These are phyloP conservation scores for Colletotrichum sp. DNA, from an alignment of 2,329 filamentous ascomycete species.

Conservation along the genomic window DNA sequence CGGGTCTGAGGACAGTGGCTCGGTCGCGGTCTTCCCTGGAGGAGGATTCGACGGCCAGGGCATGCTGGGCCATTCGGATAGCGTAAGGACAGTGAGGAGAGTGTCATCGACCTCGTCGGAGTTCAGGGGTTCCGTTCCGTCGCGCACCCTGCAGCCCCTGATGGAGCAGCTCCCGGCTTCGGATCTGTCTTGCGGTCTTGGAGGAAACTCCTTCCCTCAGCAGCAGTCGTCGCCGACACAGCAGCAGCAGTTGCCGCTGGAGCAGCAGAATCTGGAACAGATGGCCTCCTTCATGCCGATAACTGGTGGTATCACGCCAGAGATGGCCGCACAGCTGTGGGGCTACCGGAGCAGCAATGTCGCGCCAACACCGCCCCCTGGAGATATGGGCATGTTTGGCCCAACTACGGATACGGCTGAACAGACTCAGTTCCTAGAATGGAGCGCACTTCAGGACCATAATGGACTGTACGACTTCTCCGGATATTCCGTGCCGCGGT, in stretches of 20 bases:
- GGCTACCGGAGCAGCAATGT: not conserved
- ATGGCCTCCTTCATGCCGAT: not conserved
- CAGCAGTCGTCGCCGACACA: not conserved
- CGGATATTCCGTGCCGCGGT: constrained; percentile 7
- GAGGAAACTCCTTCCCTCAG: not conserved
- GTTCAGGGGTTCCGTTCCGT: not conserved
- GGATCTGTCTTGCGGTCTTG: not conserved
- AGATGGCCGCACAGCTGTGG: constrained; percentile 14
- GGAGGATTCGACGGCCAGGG: not conserved
- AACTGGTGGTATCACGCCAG: not conserved
- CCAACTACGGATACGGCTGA: not conserved
- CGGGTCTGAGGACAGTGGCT: constrained; percentile 35
- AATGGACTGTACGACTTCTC: constrained; percentile 11
- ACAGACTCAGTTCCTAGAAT: not conserved
- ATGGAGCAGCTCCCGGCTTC: constrained; percentile 11
- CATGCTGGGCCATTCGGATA: constrained; percentile 31
- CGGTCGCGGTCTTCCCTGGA: constrained; percentile 4
- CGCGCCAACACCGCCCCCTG: not conserved
- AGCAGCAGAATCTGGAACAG: not conserved
- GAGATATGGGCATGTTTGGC: not conserved
- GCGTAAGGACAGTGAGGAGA: constrained; percentile 31
- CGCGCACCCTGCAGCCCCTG: constrained; percentile 14
- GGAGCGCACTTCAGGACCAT: constrained; percentile 3
- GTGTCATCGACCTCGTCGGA: constrained; percentile 18
- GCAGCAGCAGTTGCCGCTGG: not conserved